Base-by-base conservation (phyloP, 345 rosid species). In the Ceriops zippeliana region DNA sequence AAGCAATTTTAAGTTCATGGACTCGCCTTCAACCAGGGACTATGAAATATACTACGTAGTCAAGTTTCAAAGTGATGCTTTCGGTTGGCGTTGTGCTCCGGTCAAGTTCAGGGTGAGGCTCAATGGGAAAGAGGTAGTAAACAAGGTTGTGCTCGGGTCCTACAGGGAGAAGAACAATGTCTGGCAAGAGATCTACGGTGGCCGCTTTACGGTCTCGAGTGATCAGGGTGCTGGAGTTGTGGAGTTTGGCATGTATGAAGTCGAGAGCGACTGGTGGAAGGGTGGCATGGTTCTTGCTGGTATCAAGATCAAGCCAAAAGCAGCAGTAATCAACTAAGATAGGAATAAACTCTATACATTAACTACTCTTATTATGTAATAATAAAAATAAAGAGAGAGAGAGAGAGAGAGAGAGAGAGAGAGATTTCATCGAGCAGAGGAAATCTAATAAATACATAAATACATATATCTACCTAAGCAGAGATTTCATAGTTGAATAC, bases 241-340 rank as follows among this genome's bases (percentile, higher is more conserved):
- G 30, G 70, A 70, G 51, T 74, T 80, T 68, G 72, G 70, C 15
- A 74, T 81, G 81, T 71, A 60, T 65, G 81, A 81, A 62, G 62
- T 68, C 31, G 74, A 77, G 1, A 71, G 57, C 21, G 52, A 68
- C 17, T 71, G 75, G 81, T 81, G 84, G 81, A 81, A 81, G 52
- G 81, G 84, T 15, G 52, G 79, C 58, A 46, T 80, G 73, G 49
- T 80, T 67, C 76, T 80, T 71, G 76, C 66, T 2, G 81, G 79
- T 9, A n/a, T 80, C 47, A 70, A 68, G 53, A 68, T 80, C 35
- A 60, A 38, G 67, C 72, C 77, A 7, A 71, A 67, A 53, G 37
- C 24, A 38, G 47, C 26, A 38, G 16, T 13, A 42, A 4, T 5
- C 49, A 0, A 42, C 2, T 42, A 42, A 2, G 3, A 42, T 11